Percentiles rank a stretch among this genome's conserved stretches.
These are phyloP conservation scores for Cyclospora cayetanensis DNA, from an alignment of 169 alveolate species.

Conservation along the genomic window DNA sequence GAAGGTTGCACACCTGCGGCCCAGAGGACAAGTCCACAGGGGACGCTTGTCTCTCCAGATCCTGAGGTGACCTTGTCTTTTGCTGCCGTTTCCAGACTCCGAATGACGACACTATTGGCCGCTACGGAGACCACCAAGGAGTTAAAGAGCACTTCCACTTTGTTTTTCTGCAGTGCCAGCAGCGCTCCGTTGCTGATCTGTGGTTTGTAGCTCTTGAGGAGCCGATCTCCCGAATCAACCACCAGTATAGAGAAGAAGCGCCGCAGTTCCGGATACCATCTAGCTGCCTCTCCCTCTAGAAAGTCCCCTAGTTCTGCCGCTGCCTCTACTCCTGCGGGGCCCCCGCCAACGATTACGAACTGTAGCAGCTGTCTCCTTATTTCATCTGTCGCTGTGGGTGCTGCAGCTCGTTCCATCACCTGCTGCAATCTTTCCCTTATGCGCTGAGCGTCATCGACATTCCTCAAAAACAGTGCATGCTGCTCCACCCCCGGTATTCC, in stretches of 20 bases:
- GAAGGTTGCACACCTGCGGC: slow-evolving; percentile 56
- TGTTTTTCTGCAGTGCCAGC: not conserved
- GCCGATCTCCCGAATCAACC: slow-evolving; percentile 30
- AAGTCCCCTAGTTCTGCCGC: slow-evolving; percentile 73
- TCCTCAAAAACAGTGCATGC: slow-evolving; percentile 65
- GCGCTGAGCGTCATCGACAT: slow-evolving; percentile 68
- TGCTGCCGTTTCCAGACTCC: not conserved
- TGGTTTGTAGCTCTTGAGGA: slow-evolving; percentile 10
- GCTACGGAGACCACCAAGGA: not conserved
- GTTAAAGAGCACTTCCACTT: not conserved
- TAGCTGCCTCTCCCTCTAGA: slow-evolving; percentile 15
- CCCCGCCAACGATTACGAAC: slow-evolving; percentile 75
- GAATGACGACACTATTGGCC: not conserved
- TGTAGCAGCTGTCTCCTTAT: slow-evolving; percentile 65
- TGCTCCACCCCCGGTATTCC: slow-evolving; percentile 72
- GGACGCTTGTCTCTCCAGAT: not conserved
- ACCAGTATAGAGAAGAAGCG: not conserved
- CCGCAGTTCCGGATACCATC: slow-evolving; percentile 18
- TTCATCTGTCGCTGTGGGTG: slow-evolving; percentile 64
- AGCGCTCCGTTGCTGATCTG: not conserved
- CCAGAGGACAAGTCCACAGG: slow-evolving; percentile 68
- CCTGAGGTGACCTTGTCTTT: not conserved
- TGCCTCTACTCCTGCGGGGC: slow-evolving; percentile 75
- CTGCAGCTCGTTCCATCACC: slow-evolving; percentile 46
- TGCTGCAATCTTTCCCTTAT: slow-evolving; percentile 11